Percentiles rank a stretch among this genome's conserved stretches.
phyloP scores from a whole-genome alignment of 2,329 filamentous ascomycete species.

The Fusarium musae region DNA sequence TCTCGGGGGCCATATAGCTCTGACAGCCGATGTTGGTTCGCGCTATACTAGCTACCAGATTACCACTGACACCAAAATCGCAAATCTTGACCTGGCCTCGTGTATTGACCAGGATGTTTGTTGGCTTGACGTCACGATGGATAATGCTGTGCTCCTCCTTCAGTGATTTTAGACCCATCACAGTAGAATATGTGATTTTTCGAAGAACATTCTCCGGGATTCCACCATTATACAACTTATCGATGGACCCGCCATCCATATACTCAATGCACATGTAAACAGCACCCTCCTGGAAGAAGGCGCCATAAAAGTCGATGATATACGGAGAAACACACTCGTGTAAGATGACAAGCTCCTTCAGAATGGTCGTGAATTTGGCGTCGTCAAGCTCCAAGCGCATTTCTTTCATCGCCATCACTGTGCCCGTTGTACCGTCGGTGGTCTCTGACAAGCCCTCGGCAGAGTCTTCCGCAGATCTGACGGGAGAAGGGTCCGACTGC shows the following conservation, averaged over 20 bases:
- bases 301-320: slow-evolving; percentile 98
- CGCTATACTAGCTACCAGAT: slow-evolving; percentile 95
- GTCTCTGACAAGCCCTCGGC: slow-evolving; percentile 47
- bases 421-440: slow-evolving; percentile 68
- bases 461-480: slow-evolving; percentile 45
- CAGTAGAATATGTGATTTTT: slow-evolving; percentile 90
- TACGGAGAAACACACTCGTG: slow-evolving; percentile 95
- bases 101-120: slow-evolving; percentile 95
- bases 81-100: slow-evolving; percentile 96
- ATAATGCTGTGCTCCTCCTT: slow-evolving; percentile 99
- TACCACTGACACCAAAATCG: slow-evolving; percentile 97
- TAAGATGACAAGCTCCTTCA: slow-evolving; percentile 96
- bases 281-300: slow-evolving; percentile 98
- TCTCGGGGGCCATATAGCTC: slow-evolving; percentile 98
- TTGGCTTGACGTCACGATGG: slow-evolving; percentile 97
- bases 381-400: slow-evolving; percentile 96
- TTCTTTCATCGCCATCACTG: slow-evolving; percentile 99
- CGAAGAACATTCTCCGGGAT: slow-evolving; percentile 88
- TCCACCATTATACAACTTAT: slow-evolving; percentile 92
- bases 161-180: slow-evolving; percentile 89
- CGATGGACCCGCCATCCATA: slow-evolving; percentile 98
- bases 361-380: slow-evolving; percentile 94
- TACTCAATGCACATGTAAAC: slow-evolving; percentile 99
- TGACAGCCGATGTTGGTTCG: slow-evolving; percentile 99
- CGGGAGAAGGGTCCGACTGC: slow-evolving; percentile 50